Base-by-base conservation (phyloP, 352 stramenopile species). In the Globisporangium rhizosaccharum region DNA sequence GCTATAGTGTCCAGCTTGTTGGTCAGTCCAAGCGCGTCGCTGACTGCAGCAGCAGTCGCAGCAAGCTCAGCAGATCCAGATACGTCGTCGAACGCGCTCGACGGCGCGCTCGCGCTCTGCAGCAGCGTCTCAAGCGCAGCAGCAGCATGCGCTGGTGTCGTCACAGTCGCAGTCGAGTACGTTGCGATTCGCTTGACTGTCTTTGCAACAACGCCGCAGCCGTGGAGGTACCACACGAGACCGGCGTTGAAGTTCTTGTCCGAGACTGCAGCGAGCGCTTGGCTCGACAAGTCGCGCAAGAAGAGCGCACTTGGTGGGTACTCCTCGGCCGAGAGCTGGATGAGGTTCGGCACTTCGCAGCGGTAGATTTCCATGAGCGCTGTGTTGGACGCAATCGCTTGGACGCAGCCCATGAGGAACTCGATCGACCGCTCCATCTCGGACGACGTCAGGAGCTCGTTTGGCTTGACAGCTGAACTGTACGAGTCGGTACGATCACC, bases 181-280 rank as follows among this genome's bases (percentile, higher is more conserved):
- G 60, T 70, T 0, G 62, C 52, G 53, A 93, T 80, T 28, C 76
- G 58, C 3, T 68, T 62, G 26, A 93, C 63, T 9, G 70, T 76
- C 44, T 72, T 75, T 7, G 67, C 63, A 26, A 93, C 58, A 9
- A 72, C 59, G 52, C 72, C 73, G 53, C 76, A 87, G 50, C 91
- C 83, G 49, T 90, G 71, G 18, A 93, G 62, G 51, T 93, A 91
- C 83, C 81, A 93, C 8, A 87, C 76, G 0, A 90, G 57, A 3
- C 68, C 81, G 9, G 83, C 75, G 51, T 79, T 93, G 56, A 93
- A 87, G 47, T 80, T 88, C 45, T 73, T 76, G 56, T 87, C 74
- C 0, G 73, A 57, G 1, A 90, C 59, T 0, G 70, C 68, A 3
- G 66, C 59, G 11, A 93, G 54, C 0, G 79, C 74, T 42, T 75